phyloP scores from a whole-genome alignment of 2,329 filamentous ascomycete genomes.

The Ascochyta koolunga region DNA sequence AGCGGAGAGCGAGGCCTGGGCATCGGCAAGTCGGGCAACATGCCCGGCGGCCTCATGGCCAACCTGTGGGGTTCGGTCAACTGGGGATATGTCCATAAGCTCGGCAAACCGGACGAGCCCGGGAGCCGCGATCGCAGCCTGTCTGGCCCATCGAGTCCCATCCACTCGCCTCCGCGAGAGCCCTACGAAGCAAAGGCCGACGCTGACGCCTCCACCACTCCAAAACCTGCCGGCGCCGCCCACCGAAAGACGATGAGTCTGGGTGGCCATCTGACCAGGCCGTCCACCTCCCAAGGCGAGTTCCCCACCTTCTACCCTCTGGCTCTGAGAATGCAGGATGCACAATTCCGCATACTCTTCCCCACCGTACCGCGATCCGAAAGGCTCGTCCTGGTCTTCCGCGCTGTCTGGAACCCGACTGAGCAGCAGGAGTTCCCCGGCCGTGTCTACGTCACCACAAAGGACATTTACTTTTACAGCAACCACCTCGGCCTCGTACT shows the following conservation, averaged over 20 bases:
- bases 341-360: slow-evolving; percentile 92
- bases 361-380: slow-evolving; percentile 78
- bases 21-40: slow-evolving; percentile 65
- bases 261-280: slow-evolving; percentile 44
- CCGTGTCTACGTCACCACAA: slow-evolving; percentile 84
- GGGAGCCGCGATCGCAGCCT: slow-evolving; percentile 33
- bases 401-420: slow-evolving; percentile 84
- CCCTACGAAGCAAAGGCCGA: slow-evolving; percentile 26
- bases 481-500: slow-evolving; percentile 91
- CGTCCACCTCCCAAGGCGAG: slow-evolving; percentile 41
- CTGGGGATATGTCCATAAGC: slow-evolving; percentile 72
- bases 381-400: slow-evolving; percentile 88
- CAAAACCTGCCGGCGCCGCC: slow-evolving; percentile 20
- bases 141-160: slow-evolving; percentile 45
- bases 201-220: slow-evolving; percentile 9
- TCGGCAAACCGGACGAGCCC: slow-evolving; percentile 61
- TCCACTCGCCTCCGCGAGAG: slow-evolving; percentile 28
- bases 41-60: slow-evolving; percentile 86
- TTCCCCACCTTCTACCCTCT: slow-evolving; percentile 80
- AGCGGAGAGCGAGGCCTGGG: slow-evolving; percentile 76
- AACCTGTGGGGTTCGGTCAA: slow-evolving; percentile 93
- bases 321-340: slow-evolving; percentile 83
- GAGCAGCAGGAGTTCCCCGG: slow-evolving; percentile 80
- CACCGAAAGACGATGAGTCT: slow-evolving; percentile 65
- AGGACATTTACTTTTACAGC: slow-evolving; percentile 94